A percentile compares a stretch with the other conserved stretches of the same genome.
These are phyloP conservation scores for Petunia axillaris DNA, from an alignment of 257 asterid genomes.

Conservation along the genomic window DNA sequence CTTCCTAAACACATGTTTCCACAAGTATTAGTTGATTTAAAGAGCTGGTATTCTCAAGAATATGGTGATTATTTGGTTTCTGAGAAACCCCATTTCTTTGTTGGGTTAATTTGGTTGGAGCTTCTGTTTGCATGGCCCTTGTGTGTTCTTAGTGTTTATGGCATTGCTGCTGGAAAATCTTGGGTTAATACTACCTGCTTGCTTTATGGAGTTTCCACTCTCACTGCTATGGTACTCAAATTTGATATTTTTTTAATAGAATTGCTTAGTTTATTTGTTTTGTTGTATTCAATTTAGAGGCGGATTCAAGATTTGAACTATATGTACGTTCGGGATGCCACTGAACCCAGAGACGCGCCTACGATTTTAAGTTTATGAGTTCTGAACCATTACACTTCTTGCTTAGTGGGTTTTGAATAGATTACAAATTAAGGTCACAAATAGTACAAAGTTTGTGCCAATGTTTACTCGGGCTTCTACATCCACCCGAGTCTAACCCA, in stretches of 20 bases:
- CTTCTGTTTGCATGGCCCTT: constrained; percentile 91
- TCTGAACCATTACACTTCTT: no score
- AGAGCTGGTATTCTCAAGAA: constrained; percentile 63
- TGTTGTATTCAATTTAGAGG: no score
- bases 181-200: constrained; percentile 85
- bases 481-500: no score
- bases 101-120: constrained; percentile 78
- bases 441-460: no score
- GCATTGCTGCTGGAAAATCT: constrained; percentile 68
- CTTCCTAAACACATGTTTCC: constrained; percentile 67
- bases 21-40: constrained; percentile 58
- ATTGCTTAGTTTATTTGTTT: not conserved
- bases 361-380: no score
- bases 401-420: no score
- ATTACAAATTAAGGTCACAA: no score
- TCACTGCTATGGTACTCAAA: constrained; percentile 64
- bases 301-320: no score
- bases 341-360: no score
- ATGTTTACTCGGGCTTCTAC: no score
- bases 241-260: not conserved
- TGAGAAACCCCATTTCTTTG: constrained; percentile 87
- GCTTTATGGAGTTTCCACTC: constrained; percentile 73
- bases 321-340: no score
- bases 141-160: constrained; percentile 59
- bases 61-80: constrained; percentile 68